These are phyloP conservation scores for Paecilomyces fulvus DNA, from an alignment of 2,329 filamentous ascomycete genomes.

Conservation along the genomic window DNA sequence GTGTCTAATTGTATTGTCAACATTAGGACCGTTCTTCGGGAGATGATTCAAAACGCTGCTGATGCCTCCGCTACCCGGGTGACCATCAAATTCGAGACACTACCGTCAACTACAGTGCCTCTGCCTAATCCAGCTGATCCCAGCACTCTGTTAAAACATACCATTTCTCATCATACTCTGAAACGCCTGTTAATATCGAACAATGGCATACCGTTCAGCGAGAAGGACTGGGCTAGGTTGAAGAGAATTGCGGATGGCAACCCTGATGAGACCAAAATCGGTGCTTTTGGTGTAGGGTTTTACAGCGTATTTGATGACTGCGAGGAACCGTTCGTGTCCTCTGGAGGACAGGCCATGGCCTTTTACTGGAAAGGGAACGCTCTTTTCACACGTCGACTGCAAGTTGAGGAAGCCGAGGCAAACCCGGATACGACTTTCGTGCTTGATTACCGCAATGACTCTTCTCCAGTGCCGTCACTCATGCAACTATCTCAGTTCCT, in stretches of 20 bases:
- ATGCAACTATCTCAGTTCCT: slow-evolving; percentile 85
- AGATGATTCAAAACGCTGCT: slow-evolving; percentile 96
- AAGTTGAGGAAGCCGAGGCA: slow-evolving; percentile 58
- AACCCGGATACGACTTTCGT: slow-evolving; percentile 80
- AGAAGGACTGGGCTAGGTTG: slow-evolving; percentile 84
- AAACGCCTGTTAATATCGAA: slow-evolving; percentile 86
- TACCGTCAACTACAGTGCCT: slow-evolving; percentile 71
- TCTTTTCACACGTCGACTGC: slow-evolving; percentile 80
- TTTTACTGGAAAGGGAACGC: slow-evolving; percentile 99
- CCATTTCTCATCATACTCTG: slow-evolving; percentile 75
- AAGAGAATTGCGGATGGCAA: slow-evolving; percentile 99
- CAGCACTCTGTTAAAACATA: slow-evolving; percentile 71
- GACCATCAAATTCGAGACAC: slow-evolving; percentile 83
- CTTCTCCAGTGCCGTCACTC: slow-evolving; percentile 77
- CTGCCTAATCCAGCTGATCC: slow-evolving; percentile 56
- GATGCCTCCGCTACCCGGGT: slow-evolving; percentile 89
- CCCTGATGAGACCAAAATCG: slow-evolving; percentile 97
- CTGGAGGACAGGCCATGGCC: slow-evolving; percentile 85
- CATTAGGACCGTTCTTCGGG: slow-evolving; percentile 59
- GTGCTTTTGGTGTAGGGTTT: slow-evolving; percentile 95
- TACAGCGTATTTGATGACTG: slow-evolving; percentile 98
- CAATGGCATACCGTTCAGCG: slow-evolving; percentile 77
- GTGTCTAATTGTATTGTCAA: slow-evolving; percentile 5
- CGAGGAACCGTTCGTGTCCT: slow-evolving; percentile 94
- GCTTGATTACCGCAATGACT: slow-evolving; percentile 83